phyloP scores from a whole-genome alignment of 768 basidiomycete species.

The Cyathus striatus region DNA sequence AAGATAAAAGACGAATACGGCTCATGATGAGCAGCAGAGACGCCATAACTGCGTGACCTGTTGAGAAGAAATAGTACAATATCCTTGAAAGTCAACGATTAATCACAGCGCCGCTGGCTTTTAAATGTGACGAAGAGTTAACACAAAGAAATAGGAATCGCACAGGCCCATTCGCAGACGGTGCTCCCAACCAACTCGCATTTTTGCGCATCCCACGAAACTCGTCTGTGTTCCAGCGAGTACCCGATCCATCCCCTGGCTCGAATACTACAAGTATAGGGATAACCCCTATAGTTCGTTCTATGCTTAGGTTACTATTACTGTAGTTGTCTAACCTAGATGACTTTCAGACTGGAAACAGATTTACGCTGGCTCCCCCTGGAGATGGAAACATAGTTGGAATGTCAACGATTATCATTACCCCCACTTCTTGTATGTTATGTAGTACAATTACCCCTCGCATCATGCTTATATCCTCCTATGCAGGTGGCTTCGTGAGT shows the following conservation, averaged over 20 bases:
- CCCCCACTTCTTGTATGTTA: background rate
- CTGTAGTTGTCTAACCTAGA: background rate
- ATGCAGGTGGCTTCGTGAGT: constrained; percentile 1
- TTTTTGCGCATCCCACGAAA: constrained; percentile 16
- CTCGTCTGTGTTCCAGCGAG: constrained; percentile 9
- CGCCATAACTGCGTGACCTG: too few species aligned
- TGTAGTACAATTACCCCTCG: too few species aligned
- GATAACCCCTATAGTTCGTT: constrained; percentile 14
- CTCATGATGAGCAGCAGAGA: too few species aligned
- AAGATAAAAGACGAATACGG: too few species aligned
- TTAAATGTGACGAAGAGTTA: constrained; percentile 13
- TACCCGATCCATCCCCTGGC: constrained; percentile 21
- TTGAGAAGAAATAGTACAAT: too few species aligned
- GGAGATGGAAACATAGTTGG: background rate
- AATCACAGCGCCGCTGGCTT: constrained; percentile 9
- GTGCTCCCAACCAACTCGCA: constrained; percentile 9
- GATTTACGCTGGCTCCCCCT: too few species aligned
- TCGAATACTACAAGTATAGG: constrained; percentile 22
- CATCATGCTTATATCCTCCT: background rate
- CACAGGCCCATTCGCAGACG: constrained; percentile 16
- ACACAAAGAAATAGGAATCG: constrained; percentile 17
- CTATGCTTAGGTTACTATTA: background rate
- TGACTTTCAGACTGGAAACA: background rate
- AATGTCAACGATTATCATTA: background rate
- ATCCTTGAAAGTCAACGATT: too few species aligned